Conservation (phyloP, 176 grass and related monocot genomes). For the Carex cristatella region DNA sequence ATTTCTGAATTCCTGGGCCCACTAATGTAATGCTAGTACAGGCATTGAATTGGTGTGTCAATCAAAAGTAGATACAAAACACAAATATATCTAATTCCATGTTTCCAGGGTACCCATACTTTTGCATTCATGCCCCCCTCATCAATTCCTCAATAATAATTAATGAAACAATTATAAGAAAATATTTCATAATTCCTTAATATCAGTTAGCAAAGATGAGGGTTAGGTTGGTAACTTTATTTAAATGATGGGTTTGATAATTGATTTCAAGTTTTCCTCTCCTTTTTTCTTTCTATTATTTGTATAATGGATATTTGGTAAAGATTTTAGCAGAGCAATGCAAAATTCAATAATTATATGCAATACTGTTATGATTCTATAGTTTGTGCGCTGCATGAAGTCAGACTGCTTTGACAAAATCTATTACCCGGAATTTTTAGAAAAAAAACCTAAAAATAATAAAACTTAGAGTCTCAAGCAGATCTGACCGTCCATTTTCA, state of each 20-base stretch:
- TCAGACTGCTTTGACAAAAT: too few relatives aligned
- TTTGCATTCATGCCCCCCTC: neutral
- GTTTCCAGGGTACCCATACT: constrained; percentile 13
- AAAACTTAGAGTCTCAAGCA: too few relatives aligned
- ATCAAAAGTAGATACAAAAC: constrained; percentile 13
- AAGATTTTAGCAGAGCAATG: too few relatives aligned
- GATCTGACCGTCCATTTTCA: too few relatives aligned
- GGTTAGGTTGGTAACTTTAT: neutral
- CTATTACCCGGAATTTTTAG: too few relatives aligned
- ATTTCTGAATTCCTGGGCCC: constrained; percentile 7
- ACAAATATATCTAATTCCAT: constrained; percentile 19
- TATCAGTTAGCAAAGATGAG: neutral
- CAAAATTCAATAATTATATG: too few relatives aligned
- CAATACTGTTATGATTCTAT: too few relatives aligned
- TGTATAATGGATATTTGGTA: too few relatives aligned
- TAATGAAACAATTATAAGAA: neutral
- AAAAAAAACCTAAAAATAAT: too few relatives aligned
- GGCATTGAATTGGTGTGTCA: constrained; percentile 16
- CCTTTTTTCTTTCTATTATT: neutral
- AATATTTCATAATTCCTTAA: neutral
- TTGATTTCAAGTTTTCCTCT: neutral
- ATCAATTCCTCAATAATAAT: constrained; percentile 6
- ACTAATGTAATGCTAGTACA: neutral
- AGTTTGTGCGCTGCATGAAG: too few relatives aligned
- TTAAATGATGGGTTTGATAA: neutral